Conservation (phyloP, 2,329 filamentous ascomycete species). For the Ophiostoma sp. region DNA sequence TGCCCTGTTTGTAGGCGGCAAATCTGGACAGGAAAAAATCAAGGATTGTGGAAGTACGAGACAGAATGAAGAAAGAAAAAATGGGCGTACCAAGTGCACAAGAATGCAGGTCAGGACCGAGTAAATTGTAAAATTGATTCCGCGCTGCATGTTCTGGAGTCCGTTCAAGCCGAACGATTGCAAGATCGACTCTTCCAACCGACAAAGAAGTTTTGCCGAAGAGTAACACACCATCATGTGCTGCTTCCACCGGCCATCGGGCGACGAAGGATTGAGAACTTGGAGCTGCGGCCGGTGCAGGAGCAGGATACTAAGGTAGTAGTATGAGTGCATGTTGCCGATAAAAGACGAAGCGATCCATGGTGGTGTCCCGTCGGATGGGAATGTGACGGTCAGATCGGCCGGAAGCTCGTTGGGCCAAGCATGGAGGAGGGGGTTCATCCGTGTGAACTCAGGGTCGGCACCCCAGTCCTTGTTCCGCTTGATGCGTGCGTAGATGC, state of each 20-base stretch:
- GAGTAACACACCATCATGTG: conserved; percentile 85
- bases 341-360: conserved; percentile 86
- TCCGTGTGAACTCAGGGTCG: conserved; percentile 77
- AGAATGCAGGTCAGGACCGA: conserved; percentile 87
- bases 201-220: conserved; percentile 81
- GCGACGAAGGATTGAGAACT: conserved; percentile 68
- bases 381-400: conserved; percentile 76
- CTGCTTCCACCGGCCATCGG: conserved; percentile 78
- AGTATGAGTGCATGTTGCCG: conserved; percentile 87
- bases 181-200: conserved; percentile 80
- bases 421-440: conserved; percentile 73
- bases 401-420: conserved; percentile 77
- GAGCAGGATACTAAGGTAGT: conserved; percentile 81
- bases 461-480: conserved; percentile 76
- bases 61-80: not conserved
- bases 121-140: conserved; percentile 96
- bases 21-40: conserved; percentile 1
- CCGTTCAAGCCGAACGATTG: conserved; percentile 75
- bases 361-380: conserved; percentile 74
- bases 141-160: conserved; percentile 86
- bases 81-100: conserved; percentile 74
- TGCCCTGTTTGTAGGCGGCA: conserved; percentile 1
- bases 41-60: not conserved
- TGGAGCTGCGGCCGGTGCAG: conserved; percentile 84
- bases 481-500: conserved; percentile 70